These are phyloP conservation scores for Podospora pseudoanserina DNA, from an alignment of 495 filamentous ascomycete species.

Conservation along the genomic window DNA sequence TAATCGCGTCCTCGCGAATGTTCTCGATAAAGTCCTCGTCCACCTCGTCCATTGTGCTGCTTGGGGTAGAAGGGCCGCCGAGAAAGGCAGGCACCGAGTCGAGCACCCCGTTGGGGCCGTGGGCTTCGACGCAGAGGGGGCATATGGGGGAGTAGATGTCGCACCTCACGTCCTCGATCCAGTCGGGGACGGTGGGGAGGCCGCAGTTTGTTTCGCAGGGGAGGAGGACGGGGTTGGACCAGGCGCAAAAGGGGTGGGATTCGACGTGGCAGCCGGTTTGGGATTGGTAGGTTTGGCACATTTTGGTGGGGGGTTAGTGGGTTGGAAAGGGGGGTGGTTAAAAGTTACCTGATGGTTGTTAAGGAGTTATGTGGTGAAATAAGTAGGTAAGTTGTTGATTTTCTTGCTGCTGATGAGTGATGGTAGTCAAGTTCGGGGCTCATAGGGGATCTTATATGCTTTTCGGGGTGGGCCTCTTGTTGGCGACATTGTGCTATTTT, in stretches of 20 bases:
- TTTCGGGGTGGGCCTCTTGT: neutral
- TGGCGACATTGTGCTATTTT: too few species aligned
- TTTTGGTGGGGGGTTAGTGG: neutral
- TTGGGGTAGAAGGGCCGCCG: neutral
- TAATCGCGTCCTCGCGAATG: neutral
- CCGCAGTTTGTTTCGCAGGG: neutral
- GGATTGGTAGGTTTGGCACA: neutral
- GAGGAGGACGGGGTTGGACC: neutral
- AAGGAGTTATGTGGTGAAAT: neutral
- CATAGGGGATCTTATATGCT: neutral
- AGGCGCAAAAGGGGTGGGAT: neutral
- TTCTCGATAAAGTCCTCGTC: neutral
- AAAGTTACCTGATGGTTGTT: neutral
- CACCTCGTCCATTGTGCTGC: neutral
- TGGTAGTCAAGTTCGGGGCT: neutral
- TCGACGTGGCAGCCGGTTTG: neutral
- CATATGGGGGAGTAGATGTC: neutral
- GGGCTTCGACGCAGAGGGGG: neutral
- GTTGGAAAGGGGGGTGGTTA: neutral
- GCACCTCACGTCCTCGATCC: neutral
- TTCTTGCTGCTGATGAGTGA: neutral
- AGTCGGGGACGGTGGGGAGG: neutral
- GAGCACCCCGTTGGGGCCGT: neutral
- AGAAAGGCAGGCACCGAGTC: neutral
- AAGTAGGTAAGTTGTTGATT: neutral